Evolutionary conservation across 441 rosid species (phyloP).

Genomic region (Corymbia citriodora): DNA sequence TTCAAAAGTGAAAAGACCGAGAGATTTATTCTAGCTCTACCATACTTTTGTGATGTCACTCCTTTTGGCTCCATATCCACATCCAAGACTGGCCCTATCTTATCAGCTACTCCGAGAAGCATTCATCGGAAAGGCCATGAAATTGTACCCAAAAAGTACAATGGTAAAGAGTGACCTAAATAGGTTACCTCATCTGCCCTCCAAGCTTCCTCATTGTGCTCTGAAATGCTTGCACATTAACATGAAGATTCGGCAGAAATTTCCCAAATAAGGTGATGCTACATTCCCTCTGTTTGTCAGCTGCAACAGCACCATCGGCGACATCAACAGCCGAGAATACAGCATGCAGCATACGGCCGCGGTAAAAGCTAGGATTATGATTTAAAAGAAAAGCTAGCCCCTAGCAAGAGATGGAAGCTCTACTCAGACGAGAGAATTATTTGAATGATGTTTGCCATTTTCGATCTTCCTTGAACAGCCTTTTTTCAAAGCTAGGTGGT

Average conservation of each 20-base stretch:
- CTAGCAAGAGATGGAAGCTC: background rate
- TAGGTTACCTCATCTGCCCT: no score
- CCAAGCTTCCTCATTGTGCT: background rate
- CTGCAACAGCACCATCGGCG: background rate
- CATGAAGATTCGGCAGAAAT: background rate
- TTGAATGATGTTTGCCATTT: background rate
- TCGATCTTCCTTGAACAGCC: background rate
- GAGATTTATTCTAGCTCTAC: background rate
- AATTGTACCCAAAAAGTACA: background rate
- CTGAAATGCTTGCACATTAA: background rate
- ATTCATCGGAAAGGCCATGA: background rate
- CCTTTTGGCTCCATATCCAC: background rate
- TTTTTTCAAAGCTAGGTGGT: background rate
- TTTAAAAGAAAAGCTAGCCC: background rate
- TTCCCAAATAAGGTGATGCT: background rate
- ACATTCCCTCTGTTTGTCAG: background rate
- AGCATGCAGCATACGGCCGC: background rate
- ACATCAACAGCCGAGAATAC: background rate
- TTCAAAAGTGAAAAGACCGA: background rate
- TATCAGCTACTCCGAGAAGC: background rate
- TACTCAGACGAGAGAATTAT: background rate
- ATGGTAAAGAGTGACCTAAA: background rate
- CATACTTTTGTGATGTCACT: background rate
- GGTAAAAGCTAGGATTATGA: background rate
- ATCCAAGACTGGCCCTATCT: background rate